A percentile compares a stretch with the other conserved stretches of the same genome.
Conservation (phyloP, 305 asterid species). For the Solanum aculeatissimum region DNA sequence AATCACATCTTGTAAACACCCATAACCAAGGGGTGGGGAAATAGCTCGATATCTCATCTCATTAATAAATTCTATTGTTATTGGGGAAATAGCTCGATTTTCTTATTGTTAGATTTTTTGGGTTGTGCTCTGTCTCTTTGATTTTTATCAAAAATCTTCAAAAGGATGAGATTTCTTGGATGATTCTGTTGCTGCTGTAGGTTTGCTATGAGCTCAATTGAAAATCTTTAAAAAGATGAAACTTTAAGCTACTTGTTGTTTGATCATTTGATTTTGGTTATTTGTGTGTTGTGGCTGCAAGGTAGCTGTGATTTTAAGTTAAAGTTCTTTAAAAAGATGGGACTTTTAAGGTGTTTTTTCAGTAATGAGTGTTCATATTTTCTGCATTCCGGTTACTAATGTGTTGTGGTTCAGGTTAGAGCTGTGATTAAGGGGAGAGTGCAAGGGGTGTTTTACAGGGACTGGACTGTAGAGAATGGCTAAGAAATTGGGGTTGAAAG, state of each 20-base stretch:
- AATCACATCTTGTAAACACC: no score
- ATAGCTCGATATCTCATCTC: no score
- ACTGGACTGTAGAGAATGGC: slow-evolving; percentile 81
- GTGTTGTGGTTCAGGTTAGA: neutral
- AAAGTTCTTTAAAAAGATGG: neutral
- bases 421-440: slow-evolving; percentile 60
- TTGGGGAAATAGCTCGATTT: no score
- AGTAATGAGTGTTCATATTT: neutral
- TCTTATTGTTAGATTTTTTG: neutral
- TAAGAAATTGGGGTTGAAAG: neutral
- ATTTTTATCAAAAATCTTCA: neutral
- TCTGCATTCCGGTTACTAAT: neutral
- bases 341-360: neutral
- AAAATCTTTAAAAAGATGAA: neutral
- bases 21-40: no score
- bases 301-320: neutral
- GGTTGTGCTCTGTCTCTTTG: neutral
- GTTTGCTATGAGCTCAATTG: neutral
- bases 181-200: neutral
- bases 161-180: neutral
- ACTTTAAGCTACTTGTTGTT: neutral
- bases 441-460: slow-evolving; percentile 84
- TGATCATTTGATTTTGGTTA: neutral
- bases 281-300: neutral
- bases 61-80: no score